phyloP scores from a whole-genome alignment of 805 yeast genomes.

The Trichomonascus vanleenenianus region DNA sequence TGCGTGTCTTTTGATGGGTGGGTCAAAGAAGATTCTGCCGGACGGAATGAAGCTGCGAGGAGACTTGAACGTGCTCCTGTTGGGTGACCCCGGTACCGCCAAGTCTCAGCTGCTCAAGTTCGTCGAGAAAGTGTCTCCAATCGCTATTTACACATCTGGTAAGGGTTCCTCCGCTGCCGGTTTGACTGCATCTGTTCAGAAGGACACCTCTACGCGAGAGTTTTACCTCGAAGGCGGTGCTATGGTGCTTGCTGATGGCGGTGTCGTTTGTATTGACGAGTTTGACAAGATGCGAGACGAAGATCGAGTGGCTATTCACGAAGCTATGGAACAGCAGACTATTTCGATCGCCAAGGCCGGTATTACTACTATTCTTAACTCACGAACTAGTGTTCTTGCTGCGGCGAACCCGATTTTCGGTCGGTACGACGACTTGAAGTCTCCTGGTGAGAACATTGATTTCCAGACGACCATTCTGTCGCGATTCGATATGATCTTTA shows the following conservation, averaged over 20 bases:
- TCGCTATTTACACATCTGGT: slow-evolving; percentile 94
- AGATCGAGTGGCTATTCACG: slow-evolving; percentile 97
- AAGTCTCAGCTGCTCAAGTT: slow-evolving; percentile 93
- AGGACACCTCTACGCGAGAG: slow-evolving; percentile 81
- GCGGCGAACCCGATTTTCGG: slow-evolving; percentile 98
- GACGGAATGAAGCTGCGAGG: slow-evolving; percentile 97
- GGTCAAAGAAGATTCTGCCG: slow-evolving; percentile 83
- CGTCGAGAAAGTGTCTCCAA: slow-evolving; percentile 91
- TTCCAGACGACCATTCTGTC: slow-evolving; percentile 95
- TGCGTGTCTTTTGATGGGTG: slow-evolving; percentile 88
- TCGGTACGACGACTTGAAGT: slow-evolving; percentile 88
- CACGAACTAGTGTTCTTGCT: slow-evolving; percentile 92
- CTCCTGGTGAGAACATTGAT: slow-evolving; percentile 97
- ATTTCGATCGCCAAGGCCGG: slow-evolving; percentile 99
- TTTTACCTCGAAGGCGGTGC: slow-evolving; percentile 99
- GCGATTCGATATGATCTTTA: slow-evolving; percentile 97
- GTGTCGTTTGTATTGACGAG: slow-evolving; percentile 98
- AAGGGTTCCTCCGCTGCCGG: slow-evolving; percentile 99
- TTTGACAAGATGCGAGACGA: slow-evolving; percentile 99
- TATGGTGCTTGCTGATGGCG: slow-evolving; percentile 99
- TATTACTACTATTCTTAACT: slow-evolving; percentile 90
- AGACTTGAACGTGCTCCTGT: slow-evolving; percentile 82
- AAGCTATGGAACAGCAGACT: slow-evolving; percentile 99
- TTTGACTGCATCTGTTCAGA: slow-evolving; percentile 94
- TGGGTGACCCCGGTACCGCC: slow-evolving; percentile 99